Percentiles rank a stretch among this genome's conserved stretches.
phyloP scores from a whole-genome alignment of 805 yeast species.

The Lipomyces orientalis region DNA sequence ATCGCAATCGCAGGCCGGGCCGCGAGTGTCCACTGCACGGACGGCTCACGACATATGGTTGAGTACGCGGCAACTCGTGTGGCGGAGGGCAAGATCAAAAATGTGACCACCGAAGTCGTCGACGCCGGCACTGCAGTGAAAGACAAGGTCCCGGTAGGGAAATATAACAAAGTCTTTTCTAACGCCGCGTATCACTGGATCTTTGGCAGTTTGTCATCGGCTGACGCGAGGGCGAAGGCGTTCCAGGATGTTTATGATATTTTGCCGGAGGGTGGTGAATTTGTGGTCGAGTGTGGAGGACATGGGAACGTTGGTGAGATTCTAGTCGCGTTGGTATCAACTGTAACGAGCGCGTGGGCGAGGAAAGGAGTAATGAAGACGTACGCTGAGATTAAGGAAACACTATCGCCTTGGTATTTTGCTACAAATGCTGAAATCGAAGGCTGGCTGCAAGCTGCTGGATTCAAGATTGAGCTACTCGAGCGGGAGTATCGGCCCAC shows the following conservation, averaged over 20 bases:
- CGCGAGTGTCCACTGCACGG: slow-evolving; percentile 32
- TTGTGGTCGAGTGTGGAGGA: slow-evolving; percentile 41
- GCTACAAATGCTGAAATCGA: slow-evolving; percentile 27
- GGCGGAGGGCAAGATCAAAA: not conserved
- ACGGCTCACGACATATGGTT: slow-evolving; percentile 29
- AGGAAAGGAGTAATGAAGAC: slow-evolving; percentile 12
- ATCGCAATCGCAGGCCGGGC: slow-evolving; percentile 24
- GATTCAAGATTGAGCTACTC: slow-evolving; percentile 36
- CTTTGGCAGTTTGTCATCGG: slow-evolving; percentile 23
- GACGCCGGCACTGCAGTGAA: slow-evolving; percentile 22
- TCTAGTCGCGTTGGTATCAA: slow-evolving; percentile 33
- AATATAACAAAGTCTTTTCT: slow-evolving; percentile 39
- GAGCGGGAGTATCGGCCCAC: slow-evolving; percentile 40
- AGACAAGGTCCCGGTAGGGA: slow-evolving; percentile 16
- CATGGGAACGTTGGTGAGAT: slow-evolving; percentile 41
- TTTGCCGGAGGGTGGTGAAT: slow-evolving; percentile 35
- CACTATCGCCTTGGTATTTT: slow-evolving; percentile 39
- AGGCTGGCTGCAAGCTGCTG: slow-evolving; percentile 34
- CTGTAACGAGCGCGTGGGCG: slow-evolving; percentile 26
- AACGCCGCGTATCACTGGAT: slow-evolving; percentile 43
- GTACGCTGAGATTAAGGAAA: slow-evolving; percentile 14
- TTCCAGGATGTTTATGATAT: slow-evolving; percentile 32
- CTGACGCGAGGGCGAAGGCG: slow-evolving; percentile 29
- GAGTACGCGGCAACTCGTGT: slow-evolving; percentile 19
- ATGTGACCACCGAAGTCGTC: slow-evolving; percentile 26